These are phyloP conservation scores for Trichoderma arundinaceum DNA, from an alignment of 2,329 filamentous ascomycete species.

Conservation along the genomic window DNA sequence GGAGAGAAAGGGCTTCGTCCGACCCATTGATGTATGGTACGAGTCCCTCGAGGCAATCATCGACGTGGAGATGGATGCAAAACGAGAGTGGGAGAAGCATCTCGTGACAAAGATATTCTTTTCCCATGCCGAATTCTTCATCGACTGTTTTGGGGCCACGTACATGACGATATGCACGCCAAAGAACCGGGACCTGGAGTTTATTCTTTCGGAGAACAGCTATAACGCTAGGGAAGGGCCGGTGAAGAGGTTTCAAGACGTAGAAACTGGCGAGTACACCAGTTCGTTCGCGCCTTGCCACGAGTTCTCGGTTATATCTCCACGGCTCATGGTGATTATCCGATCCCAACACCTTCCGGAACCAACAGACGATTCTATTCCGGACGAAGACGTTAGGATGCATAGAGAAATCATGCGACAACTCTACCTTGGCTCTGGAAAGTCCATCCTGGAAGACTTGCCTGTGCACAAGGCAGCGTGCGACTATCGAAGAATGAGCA, in stretches of 20 bases:
- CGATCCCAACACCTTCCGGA: neutral
- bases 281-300: neutral
- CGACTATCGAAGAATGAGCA: neutral
- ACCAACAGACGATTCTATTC: no score
- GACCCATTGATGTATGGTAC: no score
- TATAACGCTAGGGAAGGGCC: neutral
- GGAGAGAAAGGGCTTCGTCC: no score
- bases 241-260: no score
- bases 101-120: neutral
- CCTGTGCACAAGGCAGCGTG: neutral
- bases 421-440: neutral
- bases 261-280: no score
- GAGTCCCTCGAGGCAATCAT: no score
- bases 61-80: no score
- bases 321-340: neutral
- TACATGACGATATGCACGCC: slow-evolving; percentile 4
- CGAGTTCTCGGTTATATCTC: neutral
- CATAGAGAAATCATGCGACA: no score
- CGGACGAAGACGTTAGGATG: neutral
- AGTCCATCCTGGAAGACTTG: neutral
- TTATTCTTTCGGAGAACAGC: neutral
- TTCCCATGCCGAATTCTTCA: neutral
- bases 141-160: neutral
- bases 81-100: no score
- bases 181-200: neutral